Evolutionary conservation across 345 rosid species (phyloP), one percentile per base, ranked within the genome.

Genomic region (Arabis alpina): DNA sequence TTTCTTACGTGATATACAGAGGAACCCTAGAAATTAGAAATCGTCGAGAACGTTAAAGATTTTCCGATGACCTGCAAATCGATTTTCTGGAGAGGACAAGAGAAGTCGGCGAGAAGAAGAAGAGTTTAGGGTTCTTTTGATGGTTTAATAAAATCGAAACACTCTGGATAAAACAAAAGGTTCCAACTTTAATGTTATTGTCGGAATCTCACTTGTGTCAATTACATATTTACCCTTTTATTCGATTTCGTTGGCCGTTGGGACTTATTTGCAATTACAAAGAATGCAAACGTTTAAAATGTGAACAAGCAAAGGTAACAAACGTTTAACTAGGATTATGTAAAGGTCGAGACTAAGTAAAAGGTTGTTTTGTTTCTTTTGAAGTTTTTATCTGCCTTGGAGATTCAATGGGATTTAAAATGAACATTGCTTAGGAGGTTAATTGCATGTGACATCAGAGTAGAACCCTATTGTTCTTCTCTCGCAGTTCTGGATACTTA

Each of bases 381-480:
- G 23, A 19, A 19, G 23, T 19, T 19, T 19, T 19, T 19, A 19
- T 19, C 23, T 19, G 23, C 23, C 23, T 1, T 19, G 23, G 1
- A 19, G 23, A 19, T 19, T 19, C 23, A 19, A 19, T 19, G 23
- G 23, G 23, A 19, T 19, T 19, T 19, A 19, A 19, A 19, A 19
- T 62, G 54, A 13, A 10, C 43, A 62, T 28, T n/a, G 49, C 7
- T 55, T 36, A 36, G 55, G 51, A 15, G 8, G 56, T 90, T 84
- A 93, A 53, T 42, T 83, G 77, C 99, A 94, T 16, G 89, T 90
- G 65, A 94, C 91, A 70, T 94, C 97, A 4, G 97, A 94, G 81
- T 89, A 94, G 76, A 94, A 94, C 15, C 87, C 96, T 73, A 89
- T 86, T 16, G 99, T 94, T 82, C 96, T 89, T 79, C 97, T 84